A percentile compares a stretch with the other conserved stretches of the same genome.
phyloP scores from a whole-genome alignment of 2,329 filamentous ascomycete species.

The Paecilomyces variotii region DNA sequence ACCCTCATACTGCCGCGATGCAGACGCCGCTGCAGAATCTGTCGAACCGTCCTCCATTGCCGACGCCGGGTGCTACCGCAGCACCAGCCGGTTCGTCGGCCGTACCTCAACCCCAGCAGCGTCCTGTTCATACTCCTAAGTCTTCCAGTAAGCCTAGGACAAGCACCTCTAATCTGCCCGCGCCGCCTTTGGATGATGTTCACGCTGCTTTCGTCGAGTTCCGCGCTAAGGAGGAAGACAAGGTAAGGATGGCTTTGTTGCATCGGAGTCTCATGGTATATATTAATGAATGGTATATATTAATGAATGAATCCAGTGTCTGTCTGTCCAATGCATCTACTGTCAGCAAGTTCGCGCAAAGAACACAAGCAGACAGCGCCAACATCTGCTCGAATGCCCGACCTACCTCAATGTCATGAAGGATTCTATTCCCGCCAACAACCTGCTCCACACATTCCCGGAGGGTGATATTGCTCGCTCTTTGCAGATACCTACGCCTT shows the following conservation, averaged over 20 bases:
- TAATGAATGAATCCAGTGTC: conserved; percentile 24
- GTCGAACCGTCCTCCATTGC: conserved; percentile 32
- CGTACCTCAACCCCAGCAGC: conserved; percentile 21
- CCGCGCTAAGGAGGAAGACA: conserved; percentile 40
- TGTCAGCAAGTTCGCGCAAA: conserved; percentile 44
- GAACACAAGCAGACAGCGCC: conserved; percentile 43
- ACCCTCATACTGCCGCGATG: conserved; percentile 35
- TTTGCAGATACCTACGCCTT: conserved; percentile 39
- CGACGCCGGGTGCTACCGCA: conserved; percentile 27
- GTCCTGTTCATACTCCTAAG: conserved; percentile 31
- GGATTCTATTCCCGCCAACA: conserved; percentile 45
- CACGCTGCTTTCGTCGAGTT: conserved; percentile 44
- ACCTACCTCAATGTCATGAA: conserved; percentile 47
- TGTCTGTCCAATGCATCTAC: conserved; percentile 44
- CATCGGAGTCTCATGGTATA: neutral
- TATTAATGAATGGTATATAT: conserved; percentile 5
- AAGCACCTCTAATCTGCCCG: conserved; percentile 34
- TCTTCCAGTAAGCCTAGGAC: conserved; percentile 24
- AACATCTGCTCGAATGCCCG: conserved; percentile 41
- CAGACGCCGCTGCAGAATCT: conserved; percentile 34
- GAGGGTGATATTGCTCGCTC: conserved; percentile 42
- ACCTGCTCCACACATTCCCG: conserved; percentile 43
- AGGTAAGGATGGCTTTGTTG: conserved; percentile 20
- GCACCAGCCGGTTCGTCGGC: conserved; percentile 20
- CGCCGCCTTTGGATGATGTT: conserved; percentile 41